Conservation (phyloP, 1,284 basidiomycete genomes). For the Malassezia arunalokei region DNA sequence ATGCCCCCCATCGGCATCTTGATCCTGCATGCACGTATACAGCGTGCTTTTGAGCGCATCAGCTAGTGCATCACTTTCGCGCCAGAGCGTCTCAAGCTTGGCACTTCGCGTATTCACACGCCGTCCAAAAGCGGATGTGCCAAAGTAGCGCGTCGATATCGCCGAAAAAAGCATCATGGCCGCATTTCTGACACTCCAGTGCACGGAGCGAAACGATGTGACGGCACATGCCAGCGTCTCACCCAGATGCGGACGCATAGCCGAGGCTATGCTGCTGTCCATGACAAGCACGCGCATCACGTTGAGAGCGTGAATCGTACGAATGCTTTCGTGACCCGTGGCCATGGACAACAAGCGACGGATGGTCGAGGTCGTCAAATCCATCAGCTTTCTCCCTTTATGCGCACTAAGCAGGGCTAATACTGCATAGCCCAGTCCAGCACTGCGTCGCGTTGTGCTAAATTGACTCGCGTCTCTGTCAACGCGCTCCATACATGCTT, state of each 20-base stretch:
- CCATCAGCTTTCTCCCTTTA: background rate
- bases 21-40: background rate
- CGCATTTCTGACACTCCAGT: constrained; percentile 47
- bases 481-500: constrained; percentile 24
- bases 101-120: background rate
- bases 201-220: constrained; percentile 38
- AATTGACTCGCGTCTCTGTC: constrained; percentile 24
- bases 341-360: constrained; percentile 4
- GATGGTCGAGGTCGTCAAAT: background rate
- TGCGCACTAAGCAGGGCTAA: constrained; percentile 42
- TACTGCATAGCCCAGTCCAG: constrained; percentile 46
- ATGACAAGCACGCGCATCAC: constrained; percentile 40
- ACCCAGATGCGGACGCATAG: constrained; percentile 28
- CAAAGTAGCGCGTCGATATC: constrained; percentile 40
- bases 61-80: constrained; percentile 14
- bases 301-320: constrained; percentile 44
- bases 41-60: background rate
- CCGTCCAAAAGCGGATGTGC: constrained; percentile 7
- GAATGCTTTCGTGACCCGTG: constrained; percentile 9
- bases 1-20: background rate
- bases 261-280: constrained; percentile 26
- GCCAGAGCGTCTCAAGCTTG: constrained; percentile 8
- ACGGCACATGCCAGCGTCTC: constrained; percentile 40
- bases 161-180: constrained; percentile 46
- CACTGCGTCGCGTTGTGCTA: constrained; percentile 46